Evolutionary conservation across 768 basidiomycete genomes (phyloP).

Genomic region (Russula ochroleuca): DNA sequence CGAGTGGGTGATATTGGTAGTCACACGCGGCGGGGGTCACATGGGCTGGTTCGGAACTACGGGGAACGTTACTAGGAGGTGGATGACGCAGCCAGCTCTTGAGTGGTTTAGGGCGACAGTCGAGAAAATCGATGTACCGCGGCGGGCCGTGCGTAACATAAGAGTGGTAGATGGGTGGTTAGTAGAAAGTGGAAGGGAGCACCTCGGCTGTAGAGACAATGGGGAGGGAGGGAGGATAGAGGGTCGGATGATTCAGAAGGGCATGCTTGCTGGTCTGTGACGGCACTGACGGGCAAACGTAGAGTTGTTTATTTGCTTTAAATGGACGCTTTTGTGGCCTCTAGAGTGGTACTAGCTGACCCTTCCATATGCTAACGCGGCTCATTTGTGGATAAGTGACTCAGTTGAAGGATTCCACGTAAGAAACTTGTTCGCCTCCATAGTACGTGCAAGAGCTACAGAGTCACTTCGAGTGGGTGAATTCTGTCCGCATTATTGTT

Average conservation of each 20-base stretch:
- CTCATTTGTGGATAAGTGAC: background rate
- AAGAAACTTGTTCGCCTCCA: no score
- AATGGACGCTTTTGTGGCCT: background rate
- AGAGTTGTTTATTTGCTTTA: no score
- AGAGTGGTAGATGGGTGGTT: conserved; percentile 52
- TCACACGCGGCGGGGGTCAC: conserved; percentile 73
- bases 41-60: conserved; percentile 76
- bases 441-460: background rate
- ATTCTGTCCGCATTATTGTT: background rate
- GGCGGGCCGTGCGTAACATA: conserved; percentile 35
- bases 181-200: conserved; percentile 50
- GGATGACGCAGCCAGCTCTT: conserved; percentile 68
- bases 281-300: background rate
- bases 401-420: background rate
- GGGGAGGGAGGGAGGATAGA: conserved; percentile 43
- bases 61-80: conserved; percentile 41
- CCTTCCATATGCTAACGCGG: background rate
- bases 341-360: background rate
- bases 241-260: background rate
- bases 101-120: conserved; percentile 68
- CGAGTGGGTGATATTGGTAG: conserved; percentile 52
- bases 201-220: conserved; percentile 56
- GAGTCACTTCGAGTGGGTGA: background rate
- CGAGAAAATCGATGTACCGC: conserved; percentile 46
- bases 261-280: conserved; percentile 15